Conservation (phyloP, 306 rosid genomes). For the Abrus precatorius region DNA sequence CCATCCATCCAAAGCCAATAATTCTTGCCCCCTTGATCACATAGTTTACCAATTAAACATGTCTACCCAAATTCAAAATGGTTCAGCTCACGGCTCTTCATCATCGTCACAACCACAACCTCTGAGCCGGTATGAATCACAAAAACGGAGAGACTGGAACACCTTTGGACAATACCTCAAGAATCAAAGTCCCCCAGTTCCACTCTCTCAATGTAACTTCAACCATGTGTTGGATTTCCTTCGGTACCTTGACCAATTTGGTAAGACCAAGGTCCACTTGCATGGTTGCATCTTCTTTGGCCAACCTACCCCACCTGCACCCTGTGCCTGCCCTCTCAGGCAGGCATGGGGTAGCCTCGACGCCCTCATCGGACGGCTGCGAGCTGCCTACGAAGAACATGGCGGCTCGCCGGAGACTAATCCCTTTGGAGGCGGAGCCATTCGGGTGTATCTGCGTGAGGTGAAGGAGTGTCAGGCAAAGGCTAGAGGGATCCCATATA, state of each 20-base stretch:
- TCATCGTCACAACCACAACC: constrained; percentile 47
- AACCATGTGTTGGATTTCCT: constrained; percentile 89
- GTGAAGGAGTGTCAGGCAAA: constrained; percentile 87
- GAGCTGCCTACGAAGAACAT: constrained; percentile 93
- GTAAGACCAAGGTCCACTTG: constrained; percentile 89
- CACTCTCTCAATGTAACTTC: constrained; percentile 77
- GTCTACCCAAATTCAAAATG: constrained; percentile 57
- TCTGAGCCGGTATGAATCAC: constrained; percentile 86
- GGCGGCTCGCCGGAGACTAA: constrained; percentile 77
- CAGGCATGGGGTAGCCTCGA: constrained; percentile 99
- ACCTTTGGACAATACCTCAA: constrained; percentile 83
- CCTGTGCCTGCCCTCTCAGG: constrained; percentile 85
- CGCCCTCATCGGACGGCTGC: constrained; percentile 88
- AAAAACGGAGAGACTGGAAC: constrained; percentile 90
- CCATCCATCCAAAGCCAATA: background rate
- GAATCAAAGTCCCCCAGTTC: constrained; percentile 71
- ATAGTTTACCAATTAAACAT: constrained; percentile 50
- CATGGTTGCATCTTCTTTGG: constrained; percentile 88
- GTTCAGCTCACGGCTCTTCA: constrained; percentile 56
- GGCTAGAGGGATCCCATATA: constrained; percentile 87
- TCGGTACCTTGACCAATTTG: constrained; percentile 91
- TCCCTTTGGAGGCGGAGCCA: constrained; percentile 83
- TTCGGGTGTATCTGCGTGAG: constrained; percentile 79
- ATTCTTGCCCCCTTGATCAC: background rate
- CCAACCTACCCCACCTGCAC: constrained; percentile 89